Evolutionary conservation across 768 basidiomycete species (phyloP).

Genomic region (Pleurotus citrinopileatus): DNA sequence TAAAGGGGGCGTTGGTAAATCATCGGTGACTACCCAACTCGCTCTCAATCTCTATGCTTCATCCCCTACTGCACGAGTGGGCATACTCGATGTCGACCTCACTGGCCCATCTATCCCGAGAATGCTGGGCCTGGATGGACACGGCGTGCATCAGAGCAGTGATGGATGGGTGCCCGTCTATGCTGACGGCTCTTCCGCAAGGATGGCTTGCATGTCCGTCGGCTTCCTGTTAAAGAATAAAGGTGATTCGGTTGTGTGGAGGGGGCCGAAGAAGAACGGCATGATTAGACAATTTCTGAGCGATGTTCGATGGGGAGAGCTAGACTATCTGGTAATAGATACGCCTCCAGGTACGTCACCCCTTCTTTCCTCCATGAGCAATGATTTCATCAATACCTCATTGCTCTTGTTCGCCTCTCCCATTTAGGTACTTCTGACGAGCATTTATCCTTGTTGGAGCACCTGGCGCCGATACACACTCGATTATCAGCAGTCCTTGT

Average conservation of each 20-base stretch:
- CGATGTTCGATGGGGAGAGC: constrained; percentile 92
- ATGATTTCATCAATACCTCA: constrained; percentile 11
- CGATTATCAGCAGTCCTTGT: constrained; percentile 86
- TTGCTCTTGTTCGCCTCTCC: constrained; percentile 10
- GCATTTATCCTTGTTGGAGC: constrained; percentile 92
- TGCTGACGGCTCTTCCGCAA: constrained; percentile 71
- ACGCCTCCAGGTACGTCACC: constrained; percentile 85
- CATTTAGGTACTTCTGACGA: constrained; percentile 95
- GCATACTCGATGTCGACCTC: constrained; percentile 92
- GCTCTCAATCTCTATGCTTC: constrained; percentile 82
- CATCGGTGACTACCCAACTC: constrained; percentile 90
- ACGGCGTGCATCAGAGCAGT: constrained; percentile 88
- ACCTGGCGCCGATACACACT: constrained; percentile 80
- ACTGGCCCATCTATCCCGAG: constrained; percentile 94
- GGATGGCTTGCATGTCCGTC: constrained; percentile 94
- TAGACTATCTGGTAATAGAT: constrained; percentile 91
- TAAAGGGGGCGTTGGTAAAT: constrained; percentile 98
- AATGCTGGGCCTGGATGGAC: constrained; percentile 88
- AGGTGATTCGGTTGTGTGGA: constrained; percentile 94
- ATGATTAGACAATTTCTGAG: constrained; percentile 96
- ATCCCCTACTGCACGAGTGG: constrained; percentile 66
- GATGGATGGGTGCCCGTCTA: constrained; percentile 99
- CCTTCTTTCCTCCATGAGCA: too few relatives aligned
- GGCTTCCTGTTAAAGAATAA: constrained; percentile 90
- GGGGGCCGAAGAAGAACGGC: constrained; percentile 97